phyloP scores from a whole-genome alignment of 2,329 filamentous ascomycete species.

The Zymoseptoria ardabiliae region DNA sequence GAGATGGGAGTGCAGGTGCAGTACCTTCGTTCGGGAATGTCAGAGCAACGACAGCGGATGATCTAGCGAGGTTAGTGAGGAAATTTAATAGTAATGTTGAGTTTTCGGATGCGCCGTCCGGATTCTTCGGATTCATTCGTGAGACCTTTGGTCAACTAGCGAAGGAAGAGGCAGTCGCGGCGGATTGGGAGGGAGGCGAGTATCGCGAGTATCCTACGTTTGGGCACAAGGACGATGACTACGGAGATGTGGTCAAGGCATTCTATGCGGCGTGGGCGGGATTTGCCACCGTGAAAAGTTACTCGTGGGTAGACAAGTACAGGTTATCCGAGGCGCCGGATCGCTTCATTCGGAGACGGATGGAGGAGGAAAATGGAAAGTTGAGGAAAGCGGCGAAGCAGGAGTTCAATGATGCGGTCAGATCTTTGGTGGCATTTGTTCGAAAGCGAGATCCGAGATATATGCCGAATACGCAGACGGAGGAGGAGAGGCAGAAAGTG shows the following conservation, averaged over 20 bases:
- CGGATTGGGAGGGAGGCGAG: constrained; percentile 57
- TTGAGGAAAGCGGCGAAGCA: constrained; percentile 71
- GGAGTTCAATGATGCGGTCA: constrained; percentile 88
- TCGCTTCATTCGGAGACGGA: constrained; percentile 68
- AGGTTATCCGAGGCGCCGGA: constrained; percentile 80
- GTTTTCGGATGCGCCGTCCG: constrained; percentile 69
- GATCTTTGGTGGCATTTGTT: constrained; percentile 78
- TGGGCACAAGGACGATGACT: constrained; percentile 65
- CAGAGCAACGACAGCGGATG: constrained; percentile 69
- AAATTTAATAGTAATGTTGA: constrained; percentile 72
- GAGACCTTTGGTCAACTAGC: constrained; percentile 74
- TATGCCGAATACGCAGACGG: constrained; percentile 65
- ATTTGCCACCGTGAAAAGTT: constrained; percentile 79
- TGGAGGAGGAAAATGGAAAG: constrained; percentile 93
- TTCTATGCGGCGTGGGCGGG: constrained; percentile 78
- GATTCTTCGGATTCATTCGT: constrained; percentile 76
- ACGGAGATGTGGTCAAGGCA: constrained; percentile 65
- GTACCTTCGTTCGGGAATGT: constrained; percentile 61
- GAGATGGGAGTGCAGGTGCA: constrained; percentile 31
- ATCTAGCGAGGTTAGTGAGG: constrained; percentile 70
- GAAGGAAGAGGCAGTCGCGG: constrained; percentile 69
- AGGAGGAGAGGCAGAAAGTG: constrained; percentile 70
- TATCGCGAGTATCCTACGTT: constrained; percentile 70
- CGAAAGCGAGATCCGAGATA: constrained; percentile 87
- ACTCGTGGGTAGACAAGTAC: constrained; percentile 84